Conservation (phyloP, 768 basidiomycete genomes). For the Termitomyces sp. region DNA sequence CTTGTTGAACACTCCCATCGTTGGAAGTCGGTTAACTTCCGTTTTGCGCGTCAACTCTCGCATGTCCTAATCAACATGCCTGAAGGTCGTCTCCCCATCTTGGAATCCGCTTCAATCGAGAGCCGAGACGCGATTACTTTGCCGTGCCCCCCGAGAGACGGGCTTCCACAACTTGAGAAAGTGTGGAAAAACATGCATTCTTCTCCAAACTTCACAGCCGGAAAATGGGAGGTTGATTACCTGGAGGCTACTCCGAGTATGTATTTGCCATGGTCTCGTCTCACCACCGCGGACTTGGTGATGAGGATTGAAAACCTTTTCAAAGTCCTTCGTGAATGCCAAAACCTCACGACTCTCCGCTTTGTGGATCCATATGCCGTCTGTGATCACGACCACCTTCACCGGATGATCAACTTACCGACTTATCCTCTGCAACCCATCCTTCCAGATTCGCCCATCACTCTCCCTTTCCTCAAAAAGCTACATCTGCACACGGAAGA, state of each 20-base stretch:
- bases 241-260: background rate
- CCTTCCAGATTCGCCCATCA: background rate
- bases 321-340: background rate
- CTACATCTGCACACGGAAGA: background rate
- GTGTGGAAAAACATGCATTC: background rate
- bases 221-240: background rate
- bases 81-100: background rate
- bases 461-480: constrained; percentile 1
- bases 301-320: background rate
- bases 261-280: background rate
- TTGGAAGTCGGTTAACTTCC: constrained; percentile 7
- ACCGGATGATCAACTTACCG: background rate
- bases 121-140: background rate
- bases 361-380: background rate
- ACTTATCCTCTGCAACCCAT: background rate
- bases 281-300: background rate
- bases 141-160: background rate
- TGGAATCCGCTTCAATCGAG: background rate
- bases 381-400: background rate
- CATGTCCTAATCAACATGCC: background rate
- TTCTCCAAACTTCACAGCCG: background rate
- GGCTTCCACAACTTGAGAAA: background rate
- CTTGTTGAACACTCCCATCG: constrained; percentile 2
- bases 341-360: constrained; percentile 2
- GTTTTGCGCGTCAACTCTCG: background rate